These are phyloP conservation scores for Coemansia sp. DNA, from an alignment of 192 early-diverging fungal species.

Conservation along the genomic window DNA sequence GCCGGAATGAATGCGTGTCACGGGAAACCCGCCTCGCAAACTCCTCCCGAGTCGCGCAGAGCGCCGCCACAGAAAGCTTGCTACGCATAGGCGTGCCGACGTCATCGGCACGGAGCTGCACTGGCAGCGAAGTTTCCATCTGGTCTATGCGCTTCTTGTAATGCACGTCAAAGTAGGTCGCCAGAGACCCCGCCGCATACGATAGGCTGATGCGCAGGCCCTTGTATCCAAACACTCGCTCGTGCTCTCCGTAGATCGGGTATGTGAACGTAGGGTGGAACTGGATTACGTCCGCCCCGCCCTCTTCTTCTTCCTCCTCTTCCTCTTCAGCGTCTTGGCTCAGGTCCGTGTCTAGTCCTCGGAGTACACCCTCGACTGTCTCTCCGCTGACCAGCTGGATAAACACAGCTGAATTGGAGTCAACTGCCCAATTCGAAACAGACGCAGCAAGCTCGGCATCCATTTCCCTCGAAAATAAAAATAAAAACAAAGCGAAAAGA, in stretches of 20 bases:
- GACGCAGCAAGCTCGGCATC: constrained; percentile 27
- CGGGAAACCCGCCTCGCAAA: constrained; percentile 62
- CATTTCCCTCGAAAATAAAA: constrained; percentile 13
- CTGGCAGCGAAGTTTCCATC: constrained; percentile 28
- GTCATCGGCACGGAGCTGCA: constrained; percentile 60
- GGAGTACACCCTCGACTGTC: constrained; percentile 22
- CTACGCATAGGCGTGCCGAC: constrained; percentile 57
- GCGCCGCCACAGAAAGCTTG: constrained; percentile 56
- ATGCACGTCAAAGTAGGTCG: constrained; percentile 62
- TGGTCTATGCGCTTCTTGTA: constrained; percentile 64
- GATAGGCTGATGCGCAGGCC: constrained; percentile 70
- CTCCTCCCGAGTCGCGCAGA: constrained; percentile 57
- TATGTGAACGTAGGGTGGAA: constrained; percentile 88
- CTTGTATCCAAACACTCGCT: constrained; percentile 89
- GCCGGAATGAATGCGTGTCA: constrained; percentile 66
- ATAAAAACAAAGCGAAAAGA: neutral
- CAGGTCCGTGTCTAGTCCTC: constrained; percentile 25
- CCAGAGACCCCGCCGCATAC: constrained; percentile 76
- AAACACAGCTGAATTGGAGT: constrained; percentile 39
- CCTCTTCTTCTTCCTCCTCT: constrained; percentile 29
- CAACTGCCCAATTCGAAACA: constrained; percentile 41
- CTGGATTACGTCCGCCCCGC: constrained; percentile 42
- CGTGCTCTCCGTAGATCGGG: constrained; percentile 83
- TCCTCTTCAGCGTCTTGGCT: constrained; percentile 32
- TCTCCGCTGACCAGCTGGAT: constrained; percentile 46